These are phyloP conservation scores for Leucaena leucocephala DNA, from an alignment of 306 rosid genomes.

Conservation along the genomic window DNA sequence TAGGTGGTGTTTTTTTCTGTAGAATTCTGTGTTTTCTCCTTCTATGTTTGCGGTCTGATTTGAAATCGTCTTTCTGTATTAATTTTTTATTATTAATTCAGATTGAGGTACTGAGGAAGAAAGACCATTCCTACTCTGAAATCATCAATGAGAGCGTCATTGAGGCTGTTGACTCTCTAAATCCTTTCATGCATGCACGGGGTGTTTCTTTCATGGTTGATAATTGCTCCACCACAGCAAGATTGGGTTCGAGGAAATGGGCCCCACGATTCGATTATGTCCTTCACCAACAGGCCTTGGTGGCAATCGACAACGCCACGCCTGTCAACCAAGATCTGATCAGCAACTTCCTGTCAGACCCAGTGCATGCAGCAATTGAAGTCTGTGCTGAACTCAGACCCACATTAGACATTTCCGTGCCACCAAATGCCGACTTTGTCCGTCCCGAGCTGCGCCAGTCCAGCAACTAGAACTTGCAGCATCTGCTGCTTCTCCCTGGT, in stretches of 20 bases:
- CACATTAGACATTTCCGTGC: conserved; percentile 85
- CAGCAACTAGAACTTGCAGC: conserved; percentile 41
- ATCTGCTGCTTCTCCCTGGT: conserved; percentile 25
- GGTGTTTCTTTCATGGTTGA: conserved; percentile 99
- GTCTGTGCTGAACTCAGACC: conserved; percentile 94
- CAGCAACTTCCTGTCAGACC: conserved; percentile 93
- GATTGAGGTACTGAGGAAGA: conserved; percentile 96
- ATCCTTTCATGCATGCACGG: conserved; percentile 99
- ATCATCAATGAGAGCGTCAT: conserved; percentile 97
- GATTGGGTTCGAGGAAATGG: conserved; percentile 99
- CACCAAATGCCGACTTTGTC: conserved; percentile 90
- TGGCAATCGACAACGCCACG: conserved; percentile 73
- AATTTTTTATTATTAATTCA: conserved; percentile 38
- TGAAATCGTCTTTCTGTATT: not conserved
- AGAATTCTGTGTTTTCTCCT: conserved; percentile 6
- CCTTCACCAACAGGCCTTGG: conserved; percentile 93
- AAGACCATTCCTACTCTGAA: conserved; percentile 95
- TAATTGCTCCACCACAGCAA: conserved; percentile 95
- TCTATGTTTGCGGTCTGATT: conserved; percentile 14
- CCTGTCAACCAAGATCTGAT: conserved; percentile 77
- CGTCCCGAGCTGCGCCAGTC: conserved; percentile 92
- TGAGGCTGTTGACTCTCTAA: conserved; percentile 91
- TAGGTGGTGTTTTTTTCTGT: not conserved
- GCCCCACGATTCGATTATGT: conserved; percentile 92
- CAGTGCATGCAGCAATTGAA: conserved; percentile 90